A percentile compares a stretch with the other conserved stretches of the same genome.
These are phyloP conservation scores for Bodo saltans DNA, from an alignment of 78 protist genomes.

Conservation along the genomic window DNA sequence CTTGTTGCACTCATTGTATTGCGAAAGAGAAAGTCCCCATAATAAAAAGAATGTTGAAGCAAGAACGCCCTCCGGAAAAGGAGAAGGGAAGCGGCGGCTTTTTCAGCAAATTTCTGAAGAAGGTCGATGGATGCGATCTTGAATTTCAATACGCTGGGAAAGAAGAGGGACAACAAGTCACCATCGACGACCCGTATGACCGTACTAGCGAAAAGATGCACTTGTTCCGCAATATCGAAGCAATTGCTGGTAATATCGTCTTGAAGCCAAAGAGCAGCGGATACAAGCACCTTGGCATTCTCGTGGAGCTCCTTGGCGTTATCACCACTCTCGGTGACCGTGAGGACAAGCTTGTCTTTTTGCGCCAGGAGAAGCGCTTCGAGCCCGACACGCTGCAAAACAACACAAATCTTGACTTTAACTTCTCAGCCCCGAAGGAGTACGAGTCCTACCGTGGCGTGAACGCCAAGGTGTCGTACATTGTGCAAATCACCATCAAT, in stretches of 20 bases:
- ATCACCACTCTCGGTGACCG: constrained; percentile 2
- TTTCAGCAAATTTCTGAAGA: constrained; percentile 12
- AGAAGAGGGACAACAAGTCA: not conserved
- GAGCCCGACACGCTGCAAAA: not conserved
- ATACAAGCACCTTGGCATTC: constrained; percentile 26
- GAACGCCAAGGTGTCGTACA: constrained; percentile 76
- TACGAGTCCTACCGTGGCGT: constrained; percentile 92
- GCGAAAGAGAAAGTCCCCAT: too few relatives aligned
- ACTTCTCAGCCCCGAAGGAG: constrained; percentile 62
- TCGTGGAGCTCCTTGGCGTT: not conserved
- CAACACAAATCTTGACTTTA: not conserved
- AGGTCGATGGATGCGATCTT: constrained; percentile 21
- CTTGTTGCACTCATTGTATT: too few relatives aligned
- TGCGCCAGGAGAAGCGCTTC: not conserved
- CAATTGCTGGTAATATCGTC: not conserved
- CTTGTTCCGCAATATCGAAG: not conserved
- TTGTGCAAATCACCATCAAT: constrained; percentile 67
- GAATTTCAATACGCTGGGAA: not conserved
- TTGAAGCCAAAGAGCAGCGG: not conserved
- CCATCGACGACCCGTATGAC: not conserved
- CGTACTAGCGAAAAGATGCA: not conserved
- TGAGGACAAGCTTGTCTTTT: not conserved
- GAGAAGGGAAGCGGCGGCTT: not conserved
- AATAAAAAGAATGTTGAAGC: not conserved
- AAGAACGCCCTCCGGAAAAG: constrained; percentile 6